Conservation (phyloP, 768 basidiomycete species). For the Rhodocollybia butyracea region DNA sequence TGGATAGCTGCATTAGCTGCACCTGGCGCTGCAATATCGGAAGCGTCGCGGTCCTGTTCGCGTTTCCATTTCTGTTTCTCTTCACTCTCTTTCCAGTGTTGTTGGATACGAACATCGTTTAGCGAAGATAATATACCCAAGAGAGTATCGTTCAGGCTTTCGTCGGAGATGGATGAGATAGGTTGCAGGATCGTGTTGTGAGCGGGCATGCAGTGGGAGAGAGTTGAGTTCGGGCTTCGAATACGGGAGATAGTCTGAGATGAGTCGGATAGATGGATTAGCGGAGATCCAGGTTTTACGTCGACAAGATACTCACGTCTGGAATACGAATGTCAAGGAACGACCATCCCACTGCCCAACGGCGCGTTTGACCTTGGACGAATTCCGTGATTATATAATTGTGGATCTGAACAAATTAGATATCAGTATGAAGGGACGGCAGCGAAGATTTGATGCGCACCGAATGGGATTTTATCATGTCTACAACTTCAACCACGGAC, state of each 20-base stretch:
- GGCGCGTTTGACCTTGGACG: conserved; percentile 79
- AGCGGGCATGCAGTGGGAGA: conserved; percentile 53
- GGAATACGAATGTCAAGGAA: conserved; percentile 60
- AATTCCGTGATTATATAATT: conserved; percentile 89
- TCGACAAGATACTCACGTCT: conserved; percentile 56
- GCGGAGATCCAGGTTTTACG: neutral
- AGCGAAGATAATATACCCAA: conserved; percentile 30
- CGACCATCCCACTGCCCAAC: conserved; percentile 95
- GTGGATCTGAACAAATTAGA: conserved; percentile 48
- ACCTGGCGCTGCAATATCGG: neutral
- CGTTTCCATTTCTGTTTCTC: too few species aligned
- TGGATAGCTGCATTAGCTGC: conserved; percentile 13
- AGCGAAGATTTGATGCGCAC: conserved; percentile 21
- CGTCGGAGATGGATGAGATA: conserved; percentile 14
- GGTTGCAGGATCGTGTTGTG: conserved; percentile 54
- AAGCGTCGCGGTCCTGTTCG: conserved; percentile 1
- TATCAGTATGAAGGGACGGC: neutral
- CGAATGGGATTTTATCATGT: conserved; percentile 38
- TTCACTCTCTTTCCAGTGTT: neutral
- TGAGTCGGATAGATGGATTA: neutral
- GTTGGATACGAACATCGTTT: conserved; percentile 14
- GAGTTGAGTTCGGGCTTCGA: conserved; percentile 31
- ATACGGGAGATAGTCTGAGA: conserved; percentile 32
- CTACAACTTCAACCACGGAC: conserved; percentile 63
- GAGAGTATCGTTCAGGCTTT: conserved; percentile 20